Evolutionary conservation across 371 early-diverging fungal genomes (phyloP).

Genomic region (Rhizopus delemar): DNA sequence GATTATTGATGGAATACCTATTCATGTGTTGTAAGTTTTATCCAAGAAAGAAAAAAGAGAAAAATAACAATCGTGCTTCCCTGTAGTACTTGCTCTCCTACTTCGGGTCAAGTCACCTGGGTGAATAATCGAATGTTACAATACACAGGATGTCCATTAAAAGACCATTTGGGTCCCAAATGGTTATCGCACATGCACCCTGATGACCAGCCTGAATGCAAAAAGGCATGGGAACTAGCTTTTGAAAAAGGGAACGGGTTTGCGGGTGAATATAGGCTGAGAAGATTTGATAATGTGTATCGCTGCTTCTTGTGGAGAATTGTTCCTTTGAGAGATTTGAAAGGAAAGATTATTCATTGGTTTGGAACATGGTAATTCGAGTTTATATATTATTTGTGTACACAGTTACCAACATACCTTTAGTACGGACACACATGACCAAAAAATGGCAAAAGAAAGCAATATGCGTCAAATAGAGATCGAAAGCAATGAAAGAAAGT

Average conservation of each 20-base stretch:
- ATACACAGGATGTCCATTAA: slow-evolving; percentile 51
- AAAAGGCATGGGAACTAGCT: slow-evolving; percentile 54
- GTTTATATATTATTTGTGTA: background rate
- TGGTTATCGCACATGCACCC: slow-evolving; percentile 63
- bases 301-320: slow-evolving; percentile 65
- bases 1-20: slow-evolving; percentile 66
- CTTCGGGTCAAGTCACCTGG: slow-evolving; percentile 61
- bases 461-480: slow-evolving; percentile 59
- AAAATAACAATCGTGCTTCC: background rate
- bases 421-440: slow-evolving; percentile 68
- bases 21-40: slow-evolving; percentile 63
- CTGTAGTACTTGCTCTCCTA: slow-evolving; percentile 56
- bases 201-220: slow-evolving; percentile 54
- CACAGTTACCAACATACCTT: background rate
- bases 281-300: slow-evolving; percentile 61
- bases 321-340: slow-evolving; percentile 60
- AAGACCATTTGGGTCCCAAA: slow-evolving; percentile 54
- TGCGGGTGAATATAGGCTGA: slow-evolving; percentile 61
- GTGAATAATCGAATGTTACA: slow-evolving; percentile 63
- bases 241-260: slow-evolving; percentile 61
- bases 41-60: too few relatives aligned
- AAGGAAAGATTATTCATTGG: slow-evolving; percentile 66
- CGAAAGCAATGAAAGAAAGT: slow-evolving; percentile 66
- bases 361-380: slow-evolving; percentile 41
- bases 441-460: slow-evolving; percentile 57